Percentiles rank a stretch among this genome's conserved stretches.
These are phyloP conservation scores for Candolleomyces eurysporus DNA, from an alignment of 768 basidiomycete genomes.

Conservation along the genomic window DNA sequence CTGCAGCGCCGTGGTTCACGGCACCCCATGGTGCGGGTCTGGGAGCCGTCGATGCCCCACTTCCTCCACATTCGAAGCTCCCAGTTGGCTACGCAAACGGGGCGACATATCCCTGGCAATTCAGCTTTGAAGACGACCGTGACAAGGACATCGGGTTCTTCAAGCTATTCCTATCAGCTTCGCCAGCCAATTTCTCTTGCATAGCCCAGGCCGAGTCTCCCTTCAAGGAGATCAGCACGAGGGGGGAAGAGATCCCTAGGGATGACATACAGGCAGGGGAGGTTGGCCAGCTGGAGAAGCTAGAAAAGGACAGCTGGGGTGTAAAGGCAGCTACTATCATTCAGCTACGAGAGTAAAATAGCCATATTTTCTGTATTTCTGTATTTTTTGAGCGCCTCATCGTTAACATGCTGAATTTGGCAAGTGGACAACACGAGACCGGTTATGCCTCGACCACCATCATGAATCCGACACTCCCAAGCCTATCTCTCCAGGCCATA, in stretches of 20 bases:
- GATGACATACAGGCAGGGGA: neutral
- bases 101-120: slow-evolving; percentile 29
- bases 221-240: slow-evolving; percentile 16
- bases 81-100: slow-evolving; percentile 41
- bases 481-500: neutral
- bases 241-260: neutral
- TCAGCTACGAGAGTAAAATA: neutral
- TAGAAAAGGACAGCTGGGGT: neutral
- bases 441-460: neutral
- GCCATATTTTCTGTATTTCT: too few relatives aligned
- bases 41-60: slow-evolving; percentile 21
- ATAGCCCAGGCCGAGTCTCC: slow-evolving; percentile 31
- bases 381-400: too few relatives aligned
- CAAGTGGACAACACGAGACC: neutral
- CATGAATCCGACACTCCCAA: neutral
- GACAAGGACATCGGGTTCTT: slow-evolving; percentile 40
- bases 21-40: slow-evolving; percentile 27
- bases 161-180: slow-evolving; percentile 40
- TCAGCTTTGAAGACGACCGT: slow-evolving; percentile 26
- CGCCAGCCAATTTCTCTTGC: slow-evolving; percentile 29
- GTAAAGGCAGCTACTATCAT: neutral
- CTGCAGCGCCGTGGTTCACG: slow-evolving; percentile 19
- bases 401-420: neutral
- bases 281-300: neutral
- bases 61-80: slow-evolving; percentile 24